Conservation (phyloP, 2,329 filamentous ascomycete genomes). For the Truncatella angustata region DNA sequence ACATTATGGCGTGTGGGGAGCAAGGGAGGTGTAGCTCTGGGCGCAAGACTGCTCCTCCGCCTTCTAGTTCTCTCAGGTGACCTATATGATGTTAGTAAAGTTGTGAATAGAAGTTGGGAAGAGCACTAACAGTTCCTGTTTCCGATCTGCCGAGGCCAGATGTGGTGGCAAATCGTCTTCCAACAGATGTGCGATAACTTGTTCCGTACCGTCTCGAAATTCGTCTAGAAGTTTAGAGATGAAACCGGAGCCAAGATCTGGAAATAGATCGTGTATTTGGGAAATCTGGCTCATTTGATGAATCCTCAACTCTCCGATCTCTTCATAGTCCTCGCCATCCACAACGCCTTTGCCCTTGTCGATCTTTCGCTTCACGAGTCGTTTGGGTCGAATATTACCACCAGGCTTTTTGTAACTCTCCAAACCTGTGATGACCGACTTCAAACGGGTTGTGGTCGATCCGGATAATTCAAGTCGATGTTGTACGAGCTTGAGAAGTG, state of each 20-base stretch:
- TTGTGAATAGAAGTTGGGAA: background rate
- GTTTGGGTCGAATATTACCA: constrained; percentile 48
- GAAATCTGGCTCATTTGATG: constrained; percentile 83
- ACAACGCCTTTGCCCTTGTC: constrained; percentile 64
- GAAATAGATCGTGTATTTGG: constrained; percentile 92
- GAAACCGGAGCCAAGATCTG: constrained; percentile 80
- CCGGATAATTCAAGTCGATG: constrained; percentile 49
- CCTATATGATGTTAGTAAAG: constrained; percentile 12
- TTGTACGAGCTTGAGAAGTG: constrained; percentile 64
- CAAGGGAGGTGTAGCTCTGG: constrained; percentile 57
- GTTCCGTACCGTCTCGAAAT: constrained; percentile 74
- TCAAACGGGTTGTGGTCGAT: constrained; percentile 53
- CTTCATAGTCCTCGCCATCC: constrained; percentile 33
- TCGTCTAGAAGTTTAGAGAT: constrained; percentile 76
- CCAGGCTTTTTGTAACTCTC: constrained; percentile 58
- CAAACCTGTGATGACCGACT: constrained; percentile 60
- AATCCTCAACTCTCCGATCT: constrained; percentile 59
- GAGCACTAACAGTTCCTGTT: constrained; percentile 57
- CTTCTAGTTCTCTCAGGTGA: constrained; percentile 26
- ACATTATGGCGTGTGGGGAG: constrained; percentile 66
- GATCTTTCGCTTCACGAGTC: constrained; percentile 50
- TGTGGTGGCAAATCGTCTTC: constrained; percentile 72
- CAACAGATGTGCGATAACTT: constrained; percentile 77
- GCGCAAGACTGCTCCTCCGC: constrained; percentile 46
- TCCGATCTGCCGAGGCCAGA: constrained; percentile 62